phyloP scores from a whole-genome alignment of 306 rosid species.

The Cucurbita pepo region DNA sequence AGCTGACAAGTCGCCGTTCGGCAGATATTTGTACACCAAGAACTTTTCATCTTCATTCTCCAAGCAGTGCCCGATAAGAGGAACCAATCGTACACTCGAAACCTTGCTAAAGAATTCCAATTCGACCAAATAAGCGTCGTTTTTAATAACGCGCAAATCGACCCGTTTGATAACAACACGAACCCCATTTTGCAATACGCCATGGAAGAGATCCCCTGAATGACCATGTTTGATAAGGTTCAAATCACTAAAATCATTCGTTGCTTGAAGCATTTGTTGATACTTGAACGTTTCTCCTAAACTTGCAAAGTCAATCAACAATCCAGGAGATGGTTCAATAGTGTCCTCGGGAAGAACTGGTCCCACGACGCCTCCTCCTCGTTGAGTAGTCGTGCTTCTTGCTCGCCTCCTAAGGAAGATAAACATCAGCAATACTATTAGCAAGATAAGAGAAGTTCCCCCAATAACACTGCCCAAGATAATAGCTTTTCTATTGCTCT shows the following conservation, averaged over 20 bases:
- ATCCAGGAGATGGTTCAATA: conserved; percentile 33
- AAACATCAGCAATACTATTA: conserved; percentile 25
- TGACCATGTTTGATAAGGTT: conserved; percentile 70
- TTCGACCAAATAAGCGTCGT: conserved; percentile 43
- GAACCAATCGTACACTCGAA: conserved; percentile 64
- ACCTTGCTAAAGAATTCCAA: conserved; percentile 65
- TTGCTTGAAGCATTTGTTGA: conserved; percentile 69
- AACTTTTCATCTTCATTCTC: conserved; percentile 77
- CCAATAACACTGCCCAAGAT: conserved; percentile 66
- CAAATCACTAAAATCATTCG: conserved; percentile 39
- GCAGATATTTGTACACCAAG: conserved; percentile 64
- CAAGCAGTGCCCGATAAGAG: conserved; percentile 68
- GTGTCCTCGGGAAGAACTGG: conserved; percentile 30
- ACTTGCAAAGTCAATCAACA: conserved; percentile 30
- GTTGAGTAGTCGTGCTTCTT: conserved; percentile 27
- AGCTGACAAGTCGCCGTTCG: conserved; percentile 72
- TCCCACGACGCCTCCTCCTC: conserved; percentile 37
- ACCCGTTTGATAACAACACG: conserved; percentile 57
- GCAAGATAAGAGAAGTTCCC: conserved; percentile 39
- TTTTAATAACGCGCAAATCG: conserved; percentile 32
- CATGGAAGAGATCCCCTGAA: conserved; percentile 68
- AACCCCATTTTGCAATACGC: conserved; percentile 62
- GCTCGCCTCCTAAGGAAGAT: conserved; percentile 21
- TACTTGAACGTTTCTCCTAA: conserved; percentile 58
- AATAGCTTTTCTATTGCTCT: conserved; percentile 28